These are phyloP conservation scores for Podila epigama DNA, from an alignment of 192 early-diverging fungal genomes.

Conservation along the genomic window DNA sequence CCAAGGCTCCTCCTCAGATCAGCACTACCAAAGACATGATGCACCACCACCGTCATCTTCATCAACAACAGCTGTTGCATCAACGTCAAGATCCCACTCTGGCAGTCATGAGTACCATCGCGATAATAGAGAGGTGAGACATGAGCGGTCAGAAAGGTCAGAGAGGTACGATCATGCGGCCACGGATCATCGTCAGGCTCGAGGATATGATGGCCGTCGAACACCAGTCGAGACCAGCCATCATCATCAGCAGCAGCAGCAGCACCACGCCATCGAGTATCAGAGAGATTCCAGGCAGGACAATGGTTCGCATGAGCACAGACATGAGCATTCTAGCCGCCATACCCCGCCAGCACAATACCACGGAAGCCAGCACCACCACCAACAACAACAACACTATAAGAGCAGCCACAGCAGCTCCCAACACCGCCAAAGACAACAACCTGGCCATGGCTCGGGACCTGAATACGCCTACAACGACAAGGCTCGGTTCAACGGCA, in stretches of 20 bases:
- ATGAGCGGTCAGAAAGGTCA: conserved; percentile 7
- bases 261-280: not conserved
- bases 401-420: conserved; percentile 6
- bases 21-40: not conserved
- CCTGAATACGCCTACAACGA: conserved; percentile 4
- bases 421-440: conserved; percentile 17
- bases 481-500: conserved; percentile 14
- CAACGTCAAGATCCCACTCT: conserved; percentile 14
- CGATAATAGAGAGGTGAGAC: conserved; percentile 15
- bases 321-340: too few species aligned
- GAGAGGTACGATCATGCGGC: too few species aligned
- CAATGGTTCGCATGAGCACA: too few species aligned
- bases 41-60: conserved; percentile 10
- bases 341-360: too few species aligned
- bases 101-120: conserved; percentile 8
- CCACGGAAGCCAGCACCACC: too few species aligned
- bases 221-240: conserved; percentile 10
- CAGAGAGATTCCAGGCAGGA: too few species aligned
- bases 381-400: conserved; percentile 21
- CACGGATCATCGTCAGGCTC: conserved; percentile 18
- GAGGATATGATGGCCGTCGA: not conserved
- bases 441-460: conserved; percentile 8
- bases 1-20: too few species aligned
- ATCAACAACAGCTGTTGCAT: conserved; percentile 1
- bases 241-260: conserved; percentile 4